Conservation (phyloP, 2,329 filamentous ascomycete species). For the Epichloe sibirici region DNA sequence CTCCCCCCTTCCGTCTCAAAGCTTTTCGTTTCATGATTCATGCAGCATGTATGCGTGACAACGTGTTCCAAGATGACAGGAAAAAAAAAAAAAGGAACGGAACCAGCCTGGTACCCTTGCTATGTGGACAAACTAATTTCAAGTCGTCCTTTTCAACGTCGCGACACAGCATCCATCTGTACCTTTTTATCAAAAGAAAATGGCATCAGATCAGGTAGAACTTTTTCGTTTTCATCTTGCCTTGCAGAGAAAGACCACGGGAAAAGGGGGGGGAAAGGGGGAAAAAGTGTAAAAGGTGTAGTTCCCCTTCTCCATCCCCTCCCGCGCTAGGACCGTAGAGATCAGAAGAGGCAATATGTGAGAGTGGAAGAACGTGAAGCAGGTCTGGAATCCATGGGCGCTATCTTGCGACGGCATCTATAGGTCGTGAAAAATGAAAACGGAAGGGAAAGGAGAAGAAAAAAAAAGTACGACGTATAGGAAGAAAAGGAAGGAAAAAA, state of each 20-base stretch:
- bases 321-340: neutral
- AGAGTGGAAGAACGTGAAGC: conserved; percentile 2
- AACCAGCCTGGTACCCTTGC: neutral
- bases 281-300: neutral
- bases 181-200: neutral
- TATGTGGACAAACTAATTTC: neutral
- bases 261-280: no score
- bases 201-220: neutral
- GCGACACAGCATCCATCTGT: no score
- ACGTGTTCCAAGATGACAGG: neutral
- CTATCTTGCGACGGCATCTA: conserved; percentile 21
- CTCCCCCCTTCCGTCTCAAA: neutral
- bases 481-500: conserved; percentile 17
- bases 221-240: no score
- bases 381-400: conserved; percentile 11
- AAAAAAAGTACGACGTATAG: neutral
- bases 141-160: no score
- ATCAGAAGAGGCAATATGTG: neutral
- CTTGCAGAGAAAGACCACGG: neutral
- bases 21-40: neutral
- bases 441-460: neutral
- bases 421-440: conserved; percentile 15
- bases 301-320: neutral
- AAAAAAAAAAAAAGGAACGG: neutral
- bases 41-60: neutral